Evolutionary conservation across 192 early-diverging fungal genomes (phyloP).

Genomic region (Linnemannia elongata): DNA sequence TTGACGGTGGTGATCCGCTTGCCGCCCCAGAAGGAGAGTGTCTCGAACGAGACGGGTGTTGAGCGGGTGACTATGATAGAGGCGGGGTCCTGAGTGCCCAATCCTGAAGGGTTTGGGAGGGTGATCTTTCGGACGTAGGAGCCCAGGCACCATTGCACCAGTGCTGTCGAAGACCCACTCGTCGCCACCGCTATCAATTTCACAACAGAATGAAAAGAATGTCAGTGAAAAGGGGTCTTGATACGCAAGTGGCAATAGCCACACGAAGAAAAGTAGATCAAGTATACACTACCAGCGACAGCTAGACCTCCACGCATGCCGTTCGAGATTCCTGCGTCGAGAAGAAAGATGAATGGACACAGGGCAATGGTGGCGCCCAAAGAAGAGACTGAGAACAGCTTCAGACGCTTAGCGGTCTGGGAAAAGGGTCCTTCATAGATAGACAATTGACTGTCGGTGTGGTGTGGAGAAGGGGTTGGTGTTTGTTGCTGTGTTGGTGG

Average conservation of each 20-base stretch:
- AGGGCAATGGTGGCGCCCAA: constrained; percentile 63
- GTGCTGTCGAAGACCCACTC: constrained; percentile 67
- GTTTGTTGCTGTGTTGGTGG: constrained; percentile 1
- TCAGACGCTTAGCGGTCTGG: constrained; percentile 64
- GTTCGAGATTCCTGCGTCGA: constrained; percentile 65
- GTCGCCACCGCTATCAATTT: constrained; percentile 60
- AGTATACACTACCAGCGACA: constrained; percentile 55
- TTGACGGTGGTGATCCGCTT: constrained; percentile 60
- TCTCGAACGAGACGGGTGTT: constrained; percentile 62
- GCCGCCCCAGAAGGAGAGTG: constrained; percentile 49
- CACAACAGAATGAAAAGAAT: not conserved
- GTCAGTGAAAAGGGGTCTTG: not conserved
- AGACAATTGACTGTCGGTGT: constrained; percentile 29
- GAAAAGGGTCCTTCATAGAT: constrained; percentile 69
- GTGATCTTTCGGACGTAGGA: constrained; percentile 69
- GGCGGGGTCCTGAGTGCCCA: not conserved
- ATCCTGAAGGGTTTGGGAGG: constrained; percentile 13
- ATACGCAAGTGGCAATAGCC: not conserved
- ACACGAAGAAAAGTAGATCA: not conserved
- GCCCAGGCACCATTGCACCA: constrained; percentile 71
- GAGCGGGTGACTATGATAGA: constrained; percentile 55
- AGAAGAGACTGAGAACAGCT: constrained; percentile 68
- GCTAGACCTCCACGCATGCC: constrained; percentile 62
- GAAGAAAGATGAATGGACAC: constrained; percentile 66
- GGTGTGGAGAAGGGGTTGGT: constrained; percentile 27